A percentile compares a stretch with the other conserved stretches of the same genome.
These are phyloP conservation scores for Bondarzewia mesenterica DNA, from an alignment of 1,284 basidiomycete genomes.

Conservation along the genomic window DNA sequence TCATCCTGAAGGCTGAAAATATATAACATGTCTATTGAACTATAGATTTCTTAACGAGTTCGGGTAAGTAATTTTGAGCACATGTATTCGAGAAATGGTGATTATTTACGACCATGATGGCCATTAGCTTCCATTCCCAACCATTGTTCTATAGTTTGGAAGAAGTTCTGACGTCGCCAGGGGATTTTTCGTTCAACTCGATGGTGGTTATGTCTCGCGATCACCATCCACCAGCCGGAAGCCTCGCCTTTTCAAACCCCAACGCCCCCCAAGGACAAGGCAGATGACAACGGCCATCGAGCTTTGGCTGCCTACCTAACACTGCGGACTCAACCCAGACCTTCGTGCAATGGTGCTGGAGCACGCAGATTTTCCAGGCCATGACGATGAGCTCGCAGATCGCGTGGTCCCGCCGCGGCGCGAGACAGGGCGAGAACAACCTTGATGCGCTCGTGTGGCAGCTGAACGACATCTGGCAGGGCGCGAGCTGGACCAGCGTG, in stretches of 20 bases:
- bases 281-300: conserved; percentile 47
- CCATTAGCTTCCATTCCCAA: conserved; percentile 59
- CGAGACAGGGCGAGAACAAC: conserved; percentile 49
- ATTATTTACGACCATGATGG: too few species aligned
- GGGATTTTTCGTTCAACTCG: conserved; percentile 53
- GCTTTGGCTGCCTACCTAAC: conserved; percentile 45
- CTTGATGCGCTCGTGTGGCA: conserved; percentile 57
- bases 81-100: neutral
- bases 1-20: too few species aligned
- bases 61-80: conserved; percentile 28
- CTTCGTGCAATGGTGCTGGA: conserved; percentile 55
- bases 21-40: too few species aligned
- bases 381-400: conserved; percentile 55
- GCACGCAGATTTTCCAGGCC: conserved; percentile 49
- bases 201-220: conserved; percentile 50
- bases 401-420: conserved; percentile 50
- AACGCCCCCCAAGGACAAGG: conserved; percentile 46
- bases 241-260: conserved; percentile 48
- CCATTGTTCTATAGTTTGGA: conserved; percentile 59
- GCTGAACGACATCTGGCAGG: conserved; percentile 64
- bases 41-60: conserved; percentile 56
- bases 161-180: conserved; percentile 41
- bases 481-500: conserved; percentile 49
- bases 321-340: conserved; percentile 45
- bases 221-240: conserved; percentile 51